A percentile compares a stretch with the other conserved stretches of the same genome.
Conservation (phyloP, 495 filamentous ascomycete genomes). For the Xylaria nigripes region DNA sequence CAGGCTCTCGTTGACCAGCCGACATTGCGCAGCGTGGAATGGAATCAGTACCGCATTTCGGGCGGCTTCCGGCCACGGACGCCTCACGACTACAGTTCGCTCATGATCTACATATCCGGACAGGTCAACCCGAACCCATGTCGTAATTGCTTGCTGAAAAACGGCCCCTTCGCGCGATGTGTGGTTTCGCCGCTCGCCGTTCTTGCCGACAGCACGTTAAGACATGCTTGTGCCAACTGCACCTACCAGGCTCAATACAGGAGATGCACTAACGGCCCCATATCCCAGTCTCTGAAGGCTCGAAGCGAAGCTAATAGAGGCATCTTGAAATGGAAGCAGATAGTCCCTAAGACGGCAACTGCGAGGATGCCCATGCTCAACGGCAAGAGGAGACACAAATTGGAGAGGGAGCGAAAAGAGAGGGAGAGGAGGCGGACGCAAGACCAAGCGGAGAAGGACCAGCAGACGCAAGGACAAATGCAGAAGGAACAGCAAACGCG, state of each 20-base stretch:
- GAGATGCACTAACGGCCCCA: constrained; percentile 19
- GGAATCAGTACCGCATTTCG: constrained; percentile 19
- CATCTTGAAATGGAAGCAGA: constrained; percentile 5
- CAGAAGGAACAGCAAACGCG: neutral
- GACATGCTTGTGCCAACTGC: constrained; percentile 23
- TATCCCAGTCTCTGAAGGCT: constrained; percentile 12
- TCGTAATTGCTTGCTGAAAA: constrained; percentile 17
- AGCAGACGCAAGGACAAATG: neutral
- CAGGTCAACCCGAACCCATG: constrained; percentile 23
- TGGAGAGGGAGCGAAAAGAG: neutral
- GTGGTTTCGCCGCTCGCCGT: constrained; percentile 17
- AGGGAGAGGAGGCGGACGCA: neutral
- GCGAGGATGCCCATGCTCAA: constrained; percentile 11
- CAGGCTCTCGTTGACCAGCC: constrained; percentile 13
- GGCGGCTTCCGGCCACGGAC: constrained; percentile 16
- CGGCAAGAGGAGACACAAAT: neutral
- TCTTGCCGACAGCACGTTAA: constrained; percentile 10
- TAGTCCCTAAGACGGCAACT: neutral
- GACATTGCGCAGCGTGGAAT: constrained; percentile 16
- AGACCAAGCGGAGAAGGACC: neutral
- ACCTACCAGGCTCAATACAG: constrained; percentile 21
- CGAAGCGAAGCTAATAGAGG: constrained; percentile 12
- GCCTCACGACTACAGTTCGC: constrained; percentile 16
- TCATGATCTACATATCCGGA: constrained; percentile 25
- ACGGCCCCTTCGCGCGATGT: constrained; percentile 19